A percentile compares a stretch with the other conserved stretches of the same genome.
Conservation (phyloP, 208 protist genomes). For the Trypanosoma mega region DNA sequence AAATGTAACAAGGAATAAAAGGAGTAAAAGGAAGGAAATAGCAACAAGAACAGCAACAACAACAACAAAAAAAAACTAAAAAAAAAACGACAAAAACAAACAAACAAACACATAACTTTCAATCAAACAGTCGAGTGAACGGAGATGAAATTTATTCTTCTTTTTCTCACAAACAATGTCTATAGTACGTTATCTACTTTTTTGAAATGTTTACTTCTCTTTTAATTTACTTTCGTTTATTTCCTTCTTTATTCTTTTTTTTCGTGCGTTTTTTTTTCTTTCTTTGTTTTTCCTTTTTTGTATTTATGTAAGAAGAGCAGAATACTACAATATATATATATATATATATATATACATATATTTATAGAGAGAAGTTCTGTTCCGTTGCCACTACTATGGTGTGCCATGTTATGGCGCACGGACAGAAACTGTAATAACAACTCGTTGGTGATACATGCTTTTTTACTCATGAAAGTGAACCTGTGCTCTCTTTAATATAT, state of each 20-base stretch:
- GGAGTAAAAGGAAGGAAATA: not conserved
- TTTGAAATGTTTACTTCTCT: slow-evolving; percentile 13
- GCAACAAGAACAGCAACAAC: not conserved
- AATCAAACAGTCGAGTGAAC: too few species aligned
- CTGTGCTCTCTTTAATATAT: too few species aligned
- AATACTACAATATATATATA: not conserved
- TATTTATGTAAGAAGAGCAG: not conserved
- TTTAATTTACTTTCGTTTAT: slow-evolving; percentile 9
- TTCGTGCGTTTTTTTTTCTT: not conserved
- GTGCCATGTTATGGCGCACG: too few species aligned
- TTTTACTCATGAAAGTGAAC: too few species aligned
- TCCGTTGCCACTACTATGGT: too few species aligned
- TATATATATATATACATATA: slow-evolving; percentile 4
- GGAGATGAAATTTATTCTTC: too few species aligned
- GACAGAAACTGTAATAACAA: too few species aligned
- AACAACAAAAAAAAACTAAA: slow-evolving; percentile 1
- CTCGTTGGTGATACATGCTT: too few species aligned
- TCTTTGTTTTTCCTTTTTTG: not conserved
- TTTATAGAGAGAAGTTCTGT: too few species aligned
- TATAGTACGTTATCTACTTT: too few species aligned
- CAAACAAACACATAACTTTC: not conserved
- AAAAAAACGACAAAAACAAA: slow-evolving; percentile 5
- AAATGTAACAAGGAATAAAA: slow-evolving; percentile 23
- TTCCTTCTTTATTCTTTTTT: not conserved
- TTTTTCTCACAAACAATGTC: too few species aligned